A percentile compares a stretch with the other conserved stretches of the same genome.
These are phyloP conservation scores for Globisporangium viniferum DNA, from an alignment of 352 stramenopile genomes.

Conservation along the genomic window DNA sequence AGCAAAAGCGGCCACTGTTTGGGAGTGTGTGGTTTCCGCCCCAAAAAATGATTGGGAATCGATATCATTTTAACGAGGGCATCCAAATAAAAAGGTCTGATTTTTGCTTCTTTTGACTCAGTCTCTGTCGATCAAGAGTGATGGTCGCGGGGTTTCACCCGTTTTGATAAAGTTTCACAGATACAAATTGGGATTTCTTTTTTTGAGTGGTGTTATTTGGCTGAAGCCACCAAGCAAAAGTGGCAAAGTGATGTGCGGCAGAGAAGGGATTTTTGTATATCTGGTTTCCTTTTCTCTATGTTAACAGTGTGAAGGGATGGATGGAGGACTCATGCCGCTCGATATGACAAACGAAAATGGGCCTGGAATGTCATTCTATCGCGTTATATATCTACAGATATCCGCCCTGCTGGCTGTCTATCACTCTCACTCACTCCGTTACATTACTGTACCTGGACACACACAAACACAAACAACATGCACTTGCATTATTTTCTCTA, in stretches of 20 bases:
- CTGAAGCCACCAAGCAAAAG: slow-evolving; percentile 6
- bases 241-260: neutral
- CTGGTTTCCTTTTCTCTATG: neutral
- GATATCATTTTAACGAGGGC: neutral
- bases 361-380: neutral
- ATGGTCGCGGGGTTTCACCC: slow-evolving; percentile 12
- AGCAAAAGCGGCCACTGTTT: neutral
- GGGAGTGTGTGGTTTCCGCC: neutral
- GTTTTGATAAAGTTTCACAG: neutral
- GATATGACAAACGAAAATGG: neutral
- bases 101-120: neutral
- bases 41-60: neutral
- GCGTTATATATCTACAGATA: slow-evolving; percentile 1
- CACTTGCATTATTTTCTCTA: neutral
- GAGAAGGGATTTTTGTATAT: slow-evolving; percentile 2
- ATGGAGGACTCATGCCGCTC: neutral
- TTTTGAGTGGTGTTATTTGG: neutral
- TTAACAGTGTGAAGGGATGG: neutral
- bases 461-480: neutral
- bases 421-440: neutral
- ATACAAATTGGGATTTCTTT: neutral
- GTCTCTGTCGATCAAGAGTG: neutral
- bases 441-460: neutral
- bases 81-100: slow-evolving; percentile 5
- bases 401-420: neutral